Conservation (phyloP, 1,139 yeast genomes). For the Candida sp. region DNA sequence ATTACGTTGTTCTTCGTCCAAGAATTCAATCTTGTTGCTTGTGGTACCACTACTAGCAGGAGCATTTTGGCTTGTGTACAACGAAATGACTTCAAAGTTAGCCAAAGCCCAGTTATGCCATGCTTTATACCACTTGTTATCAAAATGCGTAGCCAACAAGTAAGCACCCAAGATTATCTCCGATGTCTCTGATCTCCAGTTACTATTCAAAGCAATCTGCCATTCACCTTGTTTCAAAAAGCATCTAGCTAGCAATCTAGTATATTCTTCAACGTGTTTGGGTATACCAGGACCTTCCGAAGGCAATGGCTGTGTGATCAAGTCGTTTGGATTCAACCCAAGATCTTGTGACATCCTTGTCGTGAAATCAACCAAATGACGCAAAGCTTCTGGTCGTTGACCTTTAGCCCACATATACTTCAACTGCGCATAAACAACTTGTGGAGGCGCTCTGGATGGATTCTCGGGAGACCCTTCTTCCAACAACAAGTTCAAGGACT, state of each 20-base stretch:
- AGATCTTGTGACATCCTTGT: slow-evolving; percentile 89
- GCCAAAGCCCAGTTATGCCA: slow-evolving; percentile 99
- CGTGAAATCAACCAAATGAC: slow-evolving; percentile 87
- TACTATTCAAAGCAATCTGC: slow-evolving; percentile 81
- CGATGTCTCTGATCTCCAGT: slow-evolving; percentile 84
- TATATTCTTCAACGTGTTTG: slow-evolving; percentile 80
- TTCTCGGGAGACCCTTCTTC: slow-evolving; percentile 64
- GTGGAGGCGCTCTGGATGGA: slow-evolving; percentile 89
- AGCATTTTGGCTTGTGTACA: slow-evolving; percentile 49
- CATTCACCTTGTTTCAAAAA: slow-evolving; percentile 98
- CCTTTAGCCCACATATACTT: slow-evolving; percentile 99
- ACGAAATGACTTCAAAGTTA: slow-evolving; percentile 90
- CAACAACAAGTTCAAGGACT: slow-evolving; percentile 77
- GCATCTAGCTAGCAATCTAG: slow-evolving; percentile 90
- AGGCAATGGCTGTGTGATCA: slow-evolving; percentile 89
- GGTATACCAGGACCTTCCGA: slow-evolving; percentile 75
- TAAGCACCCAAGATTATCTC: slow-evolving; percentile 89
- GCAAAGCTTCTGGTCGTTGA: slow-evolving; percentile 82
- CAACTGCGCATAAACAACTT: slow-evolving; percentile 95
- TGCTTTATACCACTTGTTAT: slow-evolving; percentile 93
- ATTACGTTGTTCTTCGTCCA: slow-evolving; percentile 22
- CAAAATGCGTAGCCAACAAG: slow-evolving; percentile 93
- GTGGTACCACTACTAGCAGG: slow-evolving; percentile 19
- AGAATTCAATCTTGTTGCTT: slow-evolving; percentile 17
- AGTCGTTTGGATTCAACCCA: slow-evolving; percentile 78